A percentile compares a stretch with the other conserved stretches of the same genome.
Evolutionary conservation across 78 protist genomes (phyloP).

Genomic region (Dictyostelium firmibasis): DNA sequence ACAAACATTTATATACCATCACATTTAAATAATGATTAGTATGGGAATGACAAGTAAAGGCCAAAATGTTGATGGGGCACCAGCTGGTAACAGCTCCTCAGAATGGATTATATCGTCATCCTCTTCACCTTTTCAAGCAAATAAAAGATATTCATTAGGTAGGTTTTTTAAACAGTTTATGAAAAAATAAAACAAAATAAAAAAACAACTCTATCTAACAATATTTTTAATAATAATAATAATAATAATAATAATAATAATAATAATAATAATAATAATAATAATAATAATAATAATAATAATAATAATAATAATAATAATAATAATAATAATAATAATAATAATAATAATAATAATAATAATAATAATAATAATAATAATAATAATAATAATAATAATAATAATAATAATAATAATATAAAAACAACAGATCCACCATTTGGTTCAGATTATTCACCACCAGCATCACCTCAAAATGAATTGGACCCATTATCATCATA

Average conservation of each 20-base stretch:
- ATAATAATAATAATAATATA: background rate
- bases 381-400: no score
- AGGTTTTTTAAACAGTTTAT: background rate
- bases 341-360: no score
- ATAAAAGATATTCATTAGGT: conserved; percentile 60
- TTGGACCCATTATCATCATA: conserved; percentile 23
- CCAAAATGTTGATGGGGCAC: background rate
- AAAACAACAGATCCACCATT: background rate
- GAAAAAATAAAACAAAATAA: no score
- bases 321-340: no score
- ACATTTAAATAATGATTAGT: conserved; percentile 14
- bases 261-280: no score
- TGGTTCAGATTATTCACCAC: conserved; percentile 50
- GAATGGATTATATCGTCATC: conserved; percentile 54
- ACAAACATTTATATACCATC: background rate
- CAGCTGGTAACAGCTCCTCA: conserved; percentile 21
- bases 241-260: no score
- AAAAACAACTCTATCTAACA: no score
- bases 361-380: no score
- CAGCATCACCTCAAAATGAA: conserved; percentile 34
- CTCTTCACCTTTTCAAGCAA: conserved; percentile 40
- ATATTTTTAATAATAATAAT: no score
- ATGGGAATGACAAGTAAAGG: conserved; percentile 32
- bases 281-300: no score
- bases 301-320: no score